phyloP scores from a whole-genome alignment of 208 protist genomes.

The Acanthamoeba sp. region DNA sequence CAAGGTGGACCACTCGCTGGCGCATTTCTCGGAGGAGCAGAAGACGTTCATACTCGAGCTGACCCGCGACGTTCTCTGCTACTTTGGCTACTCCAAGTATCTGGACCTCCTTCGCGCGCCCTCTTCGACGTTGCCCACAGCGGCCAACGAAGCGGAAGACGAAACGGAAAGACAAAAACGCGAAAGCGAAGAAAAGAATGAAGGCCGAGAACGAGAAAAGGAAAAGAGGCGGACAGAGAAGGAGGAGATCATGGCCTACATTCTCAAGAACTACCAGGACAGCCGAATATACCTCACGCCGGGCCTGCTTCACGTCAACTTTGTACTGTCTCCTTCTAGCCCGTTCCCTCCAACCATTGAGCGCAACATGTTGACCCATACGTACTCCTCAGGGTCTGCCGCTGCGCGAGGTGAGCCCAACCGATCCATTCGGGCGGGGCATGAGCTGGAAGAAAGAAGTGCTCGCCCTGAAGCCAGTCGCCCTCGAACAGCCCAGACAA shows the following conservation, averaged over 20 bases:
- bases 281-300: not conserved
- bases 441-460: conserved; percentile 71
- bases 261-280: conserved; percentile 13
- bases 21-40: conserved; percentile 42
- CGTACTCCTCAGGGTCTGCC: conserved; percentile 17
- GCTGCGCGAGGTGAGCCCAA: not conserved
- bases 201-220: not conserved
- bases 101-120: not conserved
- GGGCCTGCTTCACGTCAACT: conserved; percentile 5
- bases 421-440: conserved; percentile 11
- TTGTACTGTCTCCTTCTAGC: not conserved
- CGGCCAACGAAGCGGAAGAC: not conserved
- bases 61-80: not conserved
- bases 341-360: too few species aligned
- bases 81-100: conserved; percentile 39
- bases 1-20: conserved; percentile 30
- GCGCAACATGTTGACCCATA: too few species aligned
- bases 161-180: not conserved
- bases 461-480: not conserved
- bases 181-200: not conserved
- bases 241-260: not conserved
- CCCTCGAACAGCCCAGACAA: not conserved
- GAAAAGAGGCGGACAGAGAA: not conserved
- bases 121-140: not conserved
- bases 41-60: not conserved